A percentile compares a stretch with the other conserved stretches of the same genome.
phyloP scores from a whole-genome alignment of 257 asterid genomes.

The Fraxinus cuspidata region DNA sequence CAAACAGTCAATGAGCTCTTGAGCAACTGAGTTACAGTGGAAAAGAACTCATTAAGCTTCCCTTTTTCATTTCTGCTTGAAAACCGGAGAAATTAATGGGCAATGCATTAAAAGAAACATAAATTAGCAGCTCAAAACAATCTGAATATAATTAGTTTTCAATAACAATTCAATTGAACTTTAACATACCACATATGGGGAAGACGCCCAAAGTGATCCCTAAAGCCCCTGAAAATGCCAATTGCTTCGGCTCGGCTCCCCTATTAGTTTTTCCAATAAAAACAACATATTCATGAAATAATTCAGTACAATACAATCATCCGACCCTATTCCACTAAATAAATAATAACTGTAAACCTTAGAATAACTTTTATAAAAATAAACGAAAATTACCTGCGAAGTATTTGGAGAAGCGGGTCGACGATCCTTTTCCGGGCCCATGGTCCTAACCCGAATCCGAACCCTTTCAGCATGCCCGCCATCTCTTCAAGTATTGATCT shows the following conservation, averaged over 20 bases:
- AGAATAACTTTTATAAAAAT: neutral
- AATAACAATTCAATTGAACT: neutral
- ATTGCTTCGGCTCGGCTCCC: constrained; percentile 90
- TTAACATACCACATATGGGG: constrained; percentile 77
- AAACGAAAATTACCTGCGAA: constrained; percentile 53
- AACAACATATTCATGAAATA: neutral
- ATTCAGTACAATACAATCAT: neutral
- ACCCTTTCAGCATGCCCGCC: constrained; percentile 34
- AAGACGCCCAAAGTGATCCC: constrained; percentile 83
- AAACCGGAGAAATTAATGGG: neutral
- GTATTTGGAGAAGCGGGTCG: constrained; percentile 85
- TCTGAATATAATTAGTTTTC: constrained; percentile 1
- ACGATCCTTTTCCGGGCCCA: constrained; percentile 60
- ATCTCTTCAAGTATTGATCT: constrained; percentile 5
- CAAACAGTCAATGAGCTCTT: neutral
- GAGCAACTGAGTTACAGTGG: neutral
- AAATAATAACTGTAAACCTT: neutral
- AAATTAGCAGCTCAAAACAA: constrained; percentile 5
- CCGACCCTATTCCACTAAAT: neutral
- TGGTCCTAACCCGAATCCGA: constrained; percentile 44
- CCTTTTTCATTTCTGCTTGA: neutral
- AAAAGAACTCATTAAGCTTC: neutral
- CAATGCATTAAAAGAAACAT: neutral
- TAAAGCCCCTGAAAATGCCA: constrained; percentile 87
- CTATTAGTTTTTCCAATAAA: constrained; percentile 34